Conservation (phyloP, 768 basidiomycete species). For the Coprinellus micaceus region DNA sequence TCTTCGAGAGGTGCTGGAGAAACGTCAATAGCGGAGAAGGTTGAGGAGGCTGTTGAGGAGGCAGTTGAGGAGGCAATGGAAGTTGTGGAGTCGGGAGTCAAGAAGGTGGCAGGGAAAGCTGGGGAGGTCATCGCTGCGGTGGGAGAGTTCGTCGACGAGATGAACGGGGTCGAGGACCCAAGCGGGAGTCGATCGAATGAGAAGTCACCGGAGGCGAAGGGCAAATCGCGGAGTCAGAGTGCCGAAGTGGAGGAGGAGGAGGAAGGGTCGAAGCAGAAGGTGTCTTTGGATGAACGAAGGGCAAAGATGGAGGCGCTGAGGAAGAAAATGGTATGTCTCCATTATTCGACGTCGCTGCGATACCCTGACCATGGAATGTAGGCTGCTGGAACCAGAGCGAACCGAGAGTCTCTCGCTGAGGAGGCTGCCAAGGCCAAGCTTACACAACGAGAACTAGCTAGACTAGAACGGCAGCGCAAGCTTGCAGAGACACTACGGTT, state of each 20-base stretch:
- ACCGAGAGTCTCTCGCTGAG: conserved; percentile 80
- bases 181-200: conserved; percentile 9
- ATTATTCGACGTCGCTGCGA: not conserved
- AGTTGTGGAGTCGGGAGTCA: conserved; percentile 16
- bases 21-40: conserved; percentile 7
- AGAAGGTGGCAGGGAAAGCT: conserved; percentile 17
- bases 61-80: conserved; percentile 9
- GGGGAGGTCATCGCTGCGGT: conserved; percentile 26
- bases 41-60: conserved; percentile 11
- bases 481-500: conserved; percentile 81
- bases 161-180: conserved; percentile 22
- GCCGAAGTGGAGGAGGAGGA: conserved; percentile 21
- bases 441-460: conserved; percentile 73
- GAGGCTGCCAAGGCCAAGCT: conserved; percentile 78
- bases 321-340: conserved; percentile 68
- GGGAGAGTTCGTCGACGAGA: conserved; percentile 26
- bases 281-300: conserved; percentile 69
- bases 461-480: conserved; percentile 86
- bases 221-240: conserved; percentile 11
- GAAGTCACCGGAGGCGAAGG: not conserved
- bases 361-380: conserved; percentile 32
- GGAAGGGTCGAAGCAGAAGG: conserved; percentile 21
- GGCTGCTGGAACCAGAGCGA: conserved; percentile 76
- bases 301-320: conserved; percentile 74
- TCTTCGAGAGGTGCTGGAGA: conserved; percentile 11